Percentiles rank a stretch among this genome's conserved stretches.
Evolutionary conservation across 768 basidiomycete species (phyloP).

Genomic region (Boletus edulis): DNA sequence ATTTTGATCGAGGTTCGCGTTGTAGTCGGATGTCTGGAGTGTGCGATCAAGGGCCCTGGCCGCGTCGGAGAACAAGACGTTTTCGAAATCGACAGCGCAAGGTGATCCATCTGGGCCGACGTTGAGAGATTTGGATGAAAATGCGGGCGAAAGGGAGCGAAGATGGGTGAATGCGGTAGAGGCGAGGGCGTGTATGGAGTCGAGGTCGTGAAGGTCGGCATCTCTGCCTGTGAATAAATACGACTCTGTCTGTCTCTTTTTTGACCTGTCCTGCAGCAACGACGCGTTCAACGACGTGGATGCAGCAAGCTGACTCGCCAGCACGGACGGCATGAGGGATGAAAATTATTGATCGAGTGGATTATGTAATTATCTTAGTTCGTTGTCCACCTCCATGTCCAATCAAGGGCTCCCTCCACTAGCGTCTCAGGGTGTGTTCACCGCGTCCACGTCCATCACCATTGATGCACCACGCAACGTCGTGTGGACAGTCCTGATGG

Average conservation of each 20-base stretch:
- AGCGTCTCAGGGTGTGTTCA: constrained; percentile 44
- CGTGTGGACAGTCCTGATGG: constrained; percentile 60
- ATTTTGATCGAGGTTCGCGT: constrained; percentile 56
- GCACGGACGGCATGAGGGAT: constrained; percentile 53
- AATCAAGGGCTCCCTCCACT: constrained; percentile 38
- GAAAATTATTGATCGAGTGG: not conserved
- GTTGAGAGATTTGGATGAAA: constrained; percentile 31
- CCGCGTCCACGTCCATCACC: constrained; percentile 40
- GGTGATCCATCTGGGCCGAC: constrained; percentile 16
- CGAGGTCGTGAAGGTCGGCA: constrained; percentile 83
- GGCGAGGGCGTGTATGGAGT: constrained; percentile 79
- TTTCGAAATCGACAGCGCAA: constrained; percentile 51
- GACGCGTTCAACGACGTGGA: constrained; percentile 76
- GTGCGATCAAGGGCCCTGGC: constrained; percentile 79
- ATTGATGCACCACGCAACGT: constrained; percentile 62
- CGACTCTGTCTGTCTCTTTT: constrained; percentile 64
- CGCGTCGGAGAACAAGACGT: constrained; percentile 74
- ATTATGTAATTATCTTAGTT: not conserved
- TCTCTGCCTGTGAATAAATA: constrained; percentile 86
- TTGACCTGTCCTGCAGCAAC: constrained; percentile 62
- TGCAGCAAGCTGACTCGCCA: constrained; percentile 79
- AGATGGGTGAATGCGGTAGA: constrained; percentile 78
- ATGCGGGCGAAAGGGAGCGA: constrained; percentile 51
- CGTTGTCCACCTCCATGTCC: too few relatives aligned
- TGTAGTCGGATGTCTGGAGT: constrained; percentile 60